Base-by-base conservation (phyloP, 768 basidiomycete species). In the Suillus ampliporus region DNA sequence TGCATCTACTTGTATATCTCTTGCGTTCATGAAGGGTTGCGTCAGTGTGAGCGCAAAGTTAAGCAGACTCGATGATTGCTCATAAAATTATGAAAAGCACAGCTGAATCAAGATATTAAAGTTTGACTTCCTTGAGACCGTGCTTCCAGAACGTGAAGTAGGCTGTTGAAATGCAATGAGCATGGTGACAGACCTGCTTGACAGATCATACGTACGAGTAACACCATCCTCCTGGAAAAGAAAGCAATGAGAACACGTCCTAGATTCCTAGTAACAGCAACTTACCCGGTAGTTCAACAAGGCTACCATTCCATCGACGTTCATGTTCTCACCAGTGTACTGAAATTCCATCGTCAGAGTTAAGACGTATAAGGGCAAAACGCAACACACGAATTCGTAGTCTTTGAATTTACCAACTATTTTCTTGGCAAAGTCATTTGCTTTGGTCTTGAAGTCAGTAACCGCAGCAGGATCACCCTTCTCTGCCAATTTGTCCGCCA, bases 101-200 rank as follows among this genome's bases (percentile, higher is more conserved):
- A 40, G 11, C 26, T 58, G 68, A 68, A 54, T 43, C 58, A 67
- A 58, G 65, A 57, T 65, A 67, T 72, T 74, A 94, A 65, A 89
- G 82, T 77, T 95, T 95, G 63, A 84, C 72, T 76, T 87, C 83
- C 80, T 95, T 94, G 67, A 95, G 77, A 43, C 97, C 97, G 78
- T 98, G 87, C 80, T 92, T 97, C 96, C 96, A 98, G 84, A 96
- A 92, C 37, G 90, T 95, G 77, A 97, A 87, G 76, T 92, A 96
- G 57, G 94, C 94, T 91, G 68, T 53, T 56, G 63, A 46, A 54
- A 40, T 67, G 61, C 61, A 64, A 64, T 57, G 7, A 66, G 44
- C 46, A 46, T 26, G 21, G 6, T 31, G 13, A 46, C 19, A 13
- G 8, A 17, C 23, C 8, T 44, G n/a, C 13, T 3, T 15, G 60